These are phyloP conservation scores for Trichoderma asperellum DNA, from an alignment of 2,329 filamentous ascomycete species.

Conservation along the genomic window DNA sequence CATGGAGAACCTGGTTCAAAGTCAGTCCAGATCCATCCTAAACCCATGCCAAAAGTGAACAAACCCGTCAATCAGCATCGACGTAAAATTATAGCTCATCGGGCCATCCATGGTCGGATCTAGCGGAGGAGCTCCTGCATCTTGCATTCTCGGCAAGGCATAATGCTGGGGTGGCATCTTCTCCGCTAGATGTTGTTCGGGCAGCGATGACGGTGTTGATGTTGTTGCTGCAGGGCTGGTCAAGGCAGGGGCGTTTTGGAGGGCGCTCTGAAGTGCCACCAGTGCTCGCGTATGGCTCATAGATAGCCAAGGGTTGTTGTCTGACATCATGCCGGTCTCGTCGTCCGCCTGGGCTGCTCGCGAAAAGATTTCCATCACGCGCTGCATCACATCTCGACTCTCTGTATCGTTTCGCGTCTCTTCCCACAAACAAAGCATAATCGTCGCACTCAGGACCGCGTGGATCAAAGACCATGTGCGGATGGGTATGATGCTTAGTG, in stretches of 20 bases:
- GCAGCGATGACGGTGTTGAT: neutral
- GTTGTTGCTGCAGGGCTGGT: neutral
- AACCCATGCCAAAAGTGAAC: neutral
- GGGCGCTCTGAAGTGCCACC: slow-evolving; percentile 22
- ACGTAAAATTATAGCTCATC: slow-evolving; percentile 4
- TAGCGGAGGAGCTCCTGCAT: neutral
- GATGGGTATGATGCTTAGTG: slow-evolving; percentile 20
- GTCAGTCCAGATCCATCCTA: neutral
- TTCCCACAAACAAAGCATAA: slow-evolving; percentile 25
- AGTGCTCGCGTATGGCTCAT: slow-evolving; percentile 15
- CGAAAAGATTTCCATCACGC: slow-evolving; percentile 21
- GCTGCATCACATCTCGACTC: slow-evolving; percentile 22
- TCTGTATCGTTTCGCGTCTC: slow-evolving; percentile 21
- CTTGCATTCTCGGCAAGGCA: neutral
- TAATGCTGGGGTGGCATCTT: neutral
- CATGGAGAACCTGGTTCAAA: neutral
- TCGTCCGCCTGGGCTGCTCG: slow-evolving; percentile 21
- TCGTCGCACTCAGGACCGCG: slow-evolving; percentile 14
- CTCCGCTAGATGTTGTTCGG: neutral
- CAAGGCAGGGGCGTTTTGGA: slow-evolving; percentile 2
- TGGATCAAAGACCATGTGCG: slow-evolving; percentile 27
- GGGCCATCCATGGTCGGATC: neutral
- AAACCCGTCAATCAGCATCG: slow-evolving; percentile 1
- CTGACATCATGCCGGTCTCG: slow-evolving; percentile 16
- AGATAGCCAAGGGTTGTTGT: slow-evolving; percentile 20